A percentile compares a stretch with the other conserved stretches of the same genome.
Conservation (phyloP, 805 yeast genomes). For the Ogataea naganishii region DNA sequence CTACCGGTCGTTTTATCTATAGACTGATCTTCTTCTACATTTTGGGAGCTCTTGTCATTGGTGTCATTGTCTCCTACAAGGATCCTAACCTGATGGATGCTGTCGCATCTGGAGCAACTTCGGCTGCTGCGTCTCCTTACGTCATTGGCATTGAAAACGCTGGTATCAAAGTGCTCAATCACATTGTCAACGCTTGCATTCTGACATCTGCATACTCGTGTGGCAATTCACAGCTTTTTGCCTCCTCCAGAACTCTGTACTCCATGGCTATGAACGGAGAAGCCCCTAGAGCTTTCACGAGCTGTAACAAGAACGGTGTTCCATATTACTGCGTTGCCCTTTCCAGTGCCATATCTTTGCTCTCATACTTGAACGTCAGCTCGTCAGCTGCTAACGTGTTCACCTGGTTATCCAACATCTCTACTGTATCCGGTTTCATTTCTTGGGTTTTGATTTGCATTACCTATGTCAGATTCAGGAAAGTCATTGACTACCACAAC, state of each 20-base stretch:
- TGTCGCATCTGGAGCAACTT: constrained; percentile 32
- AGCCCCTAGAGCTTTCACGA: constrained; percentile 28
- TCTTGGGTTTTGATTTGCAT: constrained; percentile 50
- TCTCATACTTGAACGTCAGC: constrained; percentile 63
- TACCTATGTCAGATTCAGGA: constrained; percentile 56
- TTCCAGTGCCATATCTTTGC: constrained; percentile 37
- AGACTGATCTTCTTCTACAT: constrained; percentile 56
- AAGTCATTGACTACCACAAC: constrained; percentile 45
- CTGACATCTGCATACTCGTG: constrained; percentile 50
- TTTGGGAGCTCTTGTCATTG: constrained; percentile 46
- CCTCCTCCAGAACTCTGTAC: constrained; percentile 33
- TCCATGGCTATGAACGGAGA: constrained; percentile 30
- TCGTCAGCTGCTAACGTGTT: constrained; percentile 51
- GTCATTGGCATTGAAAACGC: constrained; percentile 58
- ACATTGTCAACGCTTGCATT: constrained; percentile 54
- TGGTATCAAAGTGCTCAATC: constrained; percentile 49
- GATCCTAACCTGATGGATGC: constrained; percentile 39
- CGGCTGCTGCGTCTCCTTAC: constrained; percentile 60
- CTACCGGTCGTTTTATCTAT: constrained; percentile 50
- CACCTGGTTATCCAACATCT: constrained; percentile 58
- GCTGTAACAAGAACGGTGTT: constrained; percentile 51
- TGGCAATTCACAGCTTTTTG: constrained; percentile 34
- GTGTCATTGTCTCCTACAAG: constrained; percentile 48
- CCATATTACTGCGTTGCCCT: constrained; percentile 50
- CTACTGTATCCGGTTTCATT: constrained; percentile 60